Percentiles rank a stretch among this genome's conserved stretches.
Conservation (phyloP, 164 flowering plant species). For the Annona cherimola region DNA sequence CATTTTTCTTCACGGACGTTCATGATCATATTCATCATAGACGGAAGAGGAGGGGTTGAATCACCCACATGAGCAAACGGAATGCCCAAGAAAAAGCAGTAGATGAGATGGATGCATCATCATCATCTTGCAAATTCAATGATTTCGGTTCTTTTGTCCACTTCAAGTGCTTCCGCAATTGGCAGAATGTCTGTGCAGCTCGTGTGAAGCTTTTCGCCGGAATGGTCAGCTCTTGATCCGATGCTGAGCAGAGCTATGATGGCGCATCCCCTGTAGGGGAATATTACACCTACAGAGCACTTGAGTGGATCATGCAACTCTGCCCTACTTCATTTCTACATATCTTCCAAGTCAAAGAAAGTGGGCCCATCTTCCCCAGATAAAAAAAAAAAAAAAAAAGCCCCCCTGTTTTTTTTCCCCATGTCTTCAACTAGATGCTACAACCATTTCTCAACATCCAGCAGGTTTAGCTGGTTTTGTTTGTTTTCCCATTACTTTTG, state of each 20-base stretch:
- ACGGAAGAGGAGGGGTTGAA: too few relatives aligned
- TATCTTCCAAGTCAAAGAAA: not conserved
- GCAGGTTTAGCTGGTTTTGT: too few relatives aligned
- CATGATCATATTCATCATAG: too few relatives aligned
- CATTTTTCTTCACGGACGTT: too few relatives aligned
- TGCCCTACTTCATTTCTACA: not conserved
- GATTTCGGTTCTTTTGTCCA: not conserved
- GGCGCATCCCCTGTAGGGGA: not conserved
- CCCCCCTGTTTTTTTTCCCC: too few relatives aligned
- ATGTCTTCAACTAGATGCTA: too few relatives aligned
- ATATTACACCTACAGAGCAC: not conserved
- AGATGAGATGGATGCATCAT: too few relatives aligned
- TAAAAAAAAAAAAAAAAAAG: too few relatives aligned
- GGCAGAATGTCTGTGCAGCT: not conserved
- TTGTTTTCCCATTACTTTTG: too few relatives aligned
- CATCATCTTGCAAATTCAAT: too few relatives aligned
- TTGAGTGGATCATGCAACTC: not conserved
- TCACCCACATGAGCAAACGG: not conserved
- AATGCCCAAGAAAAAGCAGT: not conserved
- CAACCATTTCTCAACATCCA: too few relatives aligned
- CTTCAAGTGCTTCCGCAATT: not conserved
- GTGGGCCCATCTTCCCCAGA: not conserved
- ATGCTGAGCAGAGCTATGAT: not conserved
- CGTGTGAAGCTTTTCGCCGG: not conserved
- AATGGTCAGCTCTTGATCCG: not conserved